Base-by-base conservation (phyloP, 495 filamentous ascomycete genomes). In the Podospora tetraspora region DNA sequence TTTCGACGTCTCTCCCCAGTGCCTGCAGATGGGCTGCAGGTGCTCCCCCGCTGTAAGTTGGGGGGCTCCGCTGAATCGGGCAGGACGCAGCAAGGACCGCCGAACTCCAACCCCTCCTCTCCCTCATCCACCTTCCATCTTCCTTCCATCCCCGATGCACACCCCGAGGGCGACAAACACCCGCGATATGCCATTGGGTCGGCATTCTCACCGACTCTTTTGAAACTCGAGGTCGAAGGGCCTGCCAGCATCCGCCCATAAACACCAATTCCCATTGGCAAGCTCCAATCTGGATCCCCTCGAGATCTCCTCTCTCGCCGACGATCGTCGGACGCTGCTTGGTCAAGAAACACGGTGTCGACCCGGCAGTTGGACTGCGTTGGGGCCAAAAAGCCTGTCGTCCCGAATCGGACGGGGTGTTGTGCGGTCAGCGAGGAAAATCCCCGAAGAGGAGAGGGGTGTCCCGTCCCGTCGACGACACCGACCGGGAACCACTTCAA, bases 121-220 rank as follows among this genome's bases (percentile, higher is more conserved):
- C 59, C n/a, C 27, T 61, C 52, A 21, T 67, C 60, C 64, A 60
- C 58, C 58, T 66, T 24, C 29, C 64, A 23, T 63, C 66, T 59
- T 27, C 63, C 57, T 58, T 52, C 43, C 43, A n/a, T n/a, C 16
- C 16, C 6, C 43, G 43, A 52, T 52, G 13, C 58, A 68, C 73
- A 69, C 72, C 68, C 23, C 29, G 24, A 64, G 64, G 25, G 22
- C 43, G 65, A 67, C 72, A 72, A 71, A 74, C 62, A 16, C 57
- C 60, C 23, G 63, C 30, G 52, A 57, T 16, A 23, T 3, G 32
- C 62, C 57, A 61, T 61, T 71, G 62, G 59, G 32, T 59, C 62
- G 24, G 30, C 43, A 24, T 62, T 59, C 32, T 37, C 43, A 6
- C 52, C 21, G 32, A 5, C n/a, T 37, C 59, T 16, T 66, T 4